Evolutionary conservation across 768 basidiomycete species (phyloP).

Genomic region (Boletus pseudo-olivaceus): DNA sequence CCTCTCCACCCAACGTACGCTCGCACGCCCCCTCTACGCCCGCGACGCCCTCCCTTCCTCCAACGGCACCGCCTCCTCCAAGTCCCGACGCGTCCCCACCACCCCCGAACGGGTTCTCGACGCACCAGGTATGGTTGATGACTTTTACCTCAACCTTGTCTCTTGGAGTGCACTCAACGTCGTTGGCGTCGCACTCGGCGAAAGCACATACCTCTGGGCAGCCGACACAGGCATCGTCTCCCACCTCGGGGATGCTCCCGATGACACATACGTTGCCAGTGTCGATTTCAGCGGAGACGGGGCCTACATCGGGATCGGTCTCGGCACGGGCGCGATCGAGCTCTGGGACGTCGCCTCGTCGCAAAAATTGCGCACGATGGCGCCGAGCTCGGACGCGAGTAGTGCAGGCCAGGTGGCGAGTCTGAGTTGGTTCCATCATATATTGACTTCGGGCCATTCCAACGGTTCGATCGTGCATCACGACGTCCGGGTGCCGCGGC

Average conservation of each 20-base stretch:
- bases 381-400: constrained; percentile 29
- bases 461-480: constrained; percentile 97
- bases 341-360: constrained; percentile 89
- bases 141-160: constrained; percentile 95
- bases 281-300: constrained; percentile 81
- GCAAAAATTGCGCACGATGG: constrained; percentile 88
- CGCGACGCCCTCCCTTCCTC: constrained; percentile 63
- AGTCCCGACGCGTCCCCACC: constrained; percentile 79
- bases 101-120: constrained; percentile 93
- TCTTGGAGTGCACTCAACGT: constrained; percentile 85
- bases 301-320: constrained; percentile 76
- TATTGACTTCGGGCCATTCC: constrained; percentile 83
- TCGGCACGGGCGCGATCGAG: constrained; percentile 82
- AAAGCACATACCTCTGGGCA: constrained; percentile 89
- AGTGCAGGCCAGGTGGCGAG: constrained; percentile 67
- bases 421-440: constrained; percentile 83
- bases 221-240: constrained; percentile 86
- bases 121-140: constrained; percentile 89
- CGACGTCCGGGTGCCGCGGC: constrained; percentile 70
- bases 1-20: constrained; percentile 73
- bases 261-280: constrained; percentile 70
- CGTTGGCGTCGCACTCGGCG: constrained; percentile 86
- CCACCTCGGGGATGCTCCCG: constrained; percentile 70
- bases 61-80: constrained; percentile 59
- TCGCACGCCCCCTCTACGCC: constrained; percentile 71